phyloP scores from a whole-genome alignment of 2,329 filamentous ascomycete species.

The Penicillium sp. region DNA sequence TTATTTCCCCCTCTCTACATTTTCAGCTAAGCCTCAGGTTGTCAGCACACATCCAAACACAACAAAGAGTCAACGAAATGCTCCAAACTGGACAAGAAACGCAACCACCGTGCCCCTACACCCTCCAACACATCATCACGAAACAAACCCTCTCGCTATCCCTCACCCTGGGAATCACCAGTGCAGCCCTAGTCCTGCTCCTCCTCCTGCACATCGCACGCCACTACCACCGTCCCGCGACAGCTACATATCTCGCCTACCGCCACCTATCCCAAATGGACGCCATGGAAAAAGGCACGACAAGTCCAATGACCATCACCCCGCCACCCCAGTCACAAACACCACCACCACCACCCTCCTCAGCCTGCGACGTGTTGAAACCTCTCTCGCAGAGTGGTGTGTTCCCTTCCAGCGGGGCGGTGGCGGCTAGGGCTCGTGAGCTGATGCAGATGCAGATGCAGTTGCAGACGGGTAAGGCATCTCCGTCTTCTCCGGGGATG shows the following conservation, averaged over 20 bases:
- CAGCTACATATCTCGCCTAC: not conserved
- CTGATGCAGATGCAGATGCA: conserved; percentile 11
- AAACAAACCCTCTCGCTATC: not conserved
- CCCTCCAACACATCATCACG: not conserved
- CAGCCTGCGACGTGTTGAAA: conserved; percentile 30
- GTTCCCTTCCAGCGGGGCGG: conserved; percentile 31
- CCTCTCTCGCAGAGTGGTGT: conserved; percentile 27
- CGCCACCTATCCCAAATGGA: not conserved
- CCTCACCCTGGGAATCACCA: not conserved
- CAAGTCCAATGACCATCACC: not conserved
- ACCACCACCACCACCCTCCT: conserved; percentile 17
- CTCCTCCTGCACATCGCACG: conserved; percentile 10
- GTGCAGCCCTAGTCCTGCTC: not conserved
- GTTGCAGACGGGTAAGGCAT: conserved; percentile 16
- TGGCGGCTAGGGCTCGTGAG: conserved; percentile 28
- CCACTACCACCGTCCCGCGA: not conserved
- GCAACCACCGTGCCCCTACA: conserved; percentile 4
- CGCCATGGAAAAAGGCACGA: conserved; percentile 25
- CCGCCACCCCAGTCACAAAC: not conserved
- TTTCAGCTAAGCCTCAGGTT: not conserved
- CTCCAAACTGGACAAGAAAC: conserved; percentile 1
- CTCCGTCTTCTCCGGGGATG: conserved; percentile 10
- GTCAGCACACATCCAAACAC: not conserved
- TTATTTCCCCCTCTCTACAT: not conserved
- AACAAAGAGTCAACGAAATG: conserved; percentile 7